Percentiles rank a stretch among this genome's conserved stretches.
Conservation (phyloP, 441 rosid species). For the Populus trichocarpa region DNA sequence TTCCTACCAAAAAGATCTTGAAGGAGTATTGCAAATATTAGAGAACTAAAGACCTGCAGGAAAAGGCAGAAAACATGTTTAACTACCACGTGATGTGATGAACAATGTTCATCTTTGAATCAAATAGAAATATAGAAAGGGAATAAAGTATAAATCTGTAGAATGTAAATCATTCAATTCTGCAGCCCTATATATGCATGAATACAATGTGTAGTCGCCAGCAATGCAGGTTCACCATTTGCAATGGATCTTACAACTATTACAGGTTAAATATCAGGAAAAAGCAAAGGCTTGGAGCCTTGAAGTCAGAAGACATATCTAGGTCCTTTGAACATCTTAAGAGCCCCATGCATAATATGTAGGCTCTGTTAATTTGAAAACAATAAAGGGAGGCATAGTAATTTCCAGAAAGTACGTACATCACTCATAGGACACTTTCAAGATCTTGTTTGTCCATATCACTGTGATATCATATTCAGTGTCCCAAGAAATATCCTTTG, state of each 20-base stretch:
- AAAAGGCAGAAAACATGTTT: slow-evolving; percentile 5
- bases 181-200: neutral
- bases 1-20: slow-evolving; percentile 14
- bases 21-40: slow-evolving; percentile 1
- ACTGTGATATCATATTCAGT: neutral
- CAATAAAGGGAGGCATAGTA: neutral
- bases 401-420: neutral
- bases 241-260: neutral
- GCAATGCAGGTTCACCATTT: neutral
- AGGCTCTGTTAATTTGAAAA: neutral
- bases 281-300: neutral
- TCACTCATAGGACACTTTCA: neutral
- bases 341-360: neutral
- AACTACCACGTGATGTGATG: neutral
- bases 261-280: neutral
- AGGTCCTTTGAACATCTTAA: neutral
- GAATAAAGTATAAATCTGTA: neutral
- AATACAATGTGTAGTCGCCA: neutral
- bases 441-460: neutral
- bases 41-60: slow-evolving; percentile 27
- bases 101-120: neutral
- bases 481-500: neutral
- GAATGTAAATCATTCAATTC: neutral
- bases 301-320: neutral
- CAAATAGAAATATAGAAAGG: neutral